A percentile compares a stretch with the other conserved stretches of the same genome.
Evolutionary conservation across 2,329 filamentous ascomycete species (phyloP).

Genomic region (Penicillium hordei): DNA sequence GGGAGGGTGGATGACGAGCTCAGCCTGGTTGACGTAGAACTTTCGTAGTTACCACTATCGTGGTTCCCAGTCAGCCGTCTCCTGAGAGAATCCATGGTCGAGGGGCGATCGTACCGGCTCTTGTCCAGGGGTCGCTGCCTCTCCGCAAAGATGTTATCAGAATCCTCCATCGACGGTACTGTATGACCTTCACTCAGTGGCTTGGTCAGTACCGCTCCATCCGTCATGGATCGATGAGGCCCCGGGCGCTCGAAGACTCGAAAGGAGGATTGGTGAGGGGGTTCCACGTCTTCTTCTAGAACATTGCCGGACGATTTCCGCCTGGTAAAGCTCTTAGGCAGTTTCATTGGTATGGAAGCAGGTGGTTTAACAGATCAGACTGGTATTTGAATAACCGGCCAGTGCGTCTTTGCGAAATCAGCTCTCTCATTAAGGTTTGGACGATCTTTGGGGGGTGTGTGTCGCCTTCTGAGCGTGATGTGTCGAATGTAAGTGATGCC

Average conservation of each 20-base stretch:
- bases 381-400: slow-evolving; percentile 2
- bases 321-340: slow-evolving; percentile 54
- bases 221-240: slow-evolving; percentile 45
- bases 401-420: slow-evolving; percentile 5
- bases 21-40: slow-evolving; percentile 51
- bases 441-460: slow-evolving; percentile 2
- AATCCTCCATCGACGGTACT: slow-evolving; percentile 39
- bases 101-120: slow-evolving; percentile 36
- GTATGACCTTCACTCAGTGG: slow-evolving; percentile 36
- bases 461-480: slow-evolving; percentile 13
- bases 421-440: slow-evolving; percentile 17
- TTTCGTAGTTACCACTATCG: slow-evolving; percentile 52
- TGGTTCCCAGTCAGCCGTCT: slow-evolving; percentile 37
- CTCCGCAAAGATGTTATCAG: slow-evolving; percentile 42
- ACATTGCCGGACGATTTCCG: slow-evolving; percentile 57
- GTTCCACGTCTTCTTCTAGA: slow-evolving; percentile 50
- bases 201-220: slow-evolving; percentile 39
- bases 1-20: slow-evolving; percentile 58
- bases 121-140: slow-evolving; percentile 36
- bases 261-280: slow-evolving; percentile 49
- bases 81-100: slow-evolving; percentile 17
- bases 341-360: slow-evolving; percentile 54
- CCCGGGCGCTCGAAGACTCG: slow-evolving; percentile 54
- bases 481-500: slow-evolving; percentile 21
- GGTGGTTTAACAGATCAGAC: neutral